Evolutionary conservation across 2,329 filamentous ascomycete genomes (phyloP).

Genomic region (Seiridium unicorne): DNA sequence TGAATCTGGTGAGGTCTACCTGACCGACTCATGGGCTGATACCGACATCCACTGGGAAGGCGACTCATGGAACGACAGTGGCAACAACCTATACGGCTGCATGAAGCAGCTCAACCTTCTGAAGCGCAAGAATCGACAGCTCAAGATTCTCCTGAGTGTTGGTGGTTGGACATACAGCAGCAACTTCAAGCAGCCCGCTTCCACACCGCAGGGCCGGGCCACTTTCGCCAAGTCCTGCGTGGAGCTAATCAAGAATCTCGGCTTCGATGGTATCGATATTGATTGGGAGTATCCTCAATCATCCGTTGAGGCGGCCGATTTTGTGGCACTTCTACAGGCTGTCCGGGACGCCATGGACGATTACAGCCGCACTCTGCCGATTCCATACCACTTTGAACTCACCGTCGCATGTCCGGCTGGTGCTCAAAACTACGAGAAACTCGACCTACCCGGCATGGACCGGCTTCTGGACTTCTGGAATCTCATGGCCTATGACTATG

Average conservation of each 20-base stretch:
- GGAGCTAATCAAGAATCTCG: constrained; percentile 73
- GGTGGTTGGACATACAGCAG: constrained; percentile 90
- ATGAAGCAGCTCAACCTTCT: constrained; percentile 84
- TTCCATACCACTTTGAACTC: constrained; percentile 57
- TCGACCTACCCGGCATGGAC: constrained; percentile 66
- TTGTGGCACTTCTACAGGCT: constrained; percentile 56
- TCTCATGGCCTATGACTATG: constrained; percentile 86
- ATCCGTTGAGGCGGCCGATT: constrained; percentile 52
- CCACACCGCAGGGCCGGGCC: constrained; percentile 65
- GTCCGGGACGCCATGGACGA: constrained; percentile 57
- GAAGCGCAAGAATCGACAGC: constrained; percentile 76
- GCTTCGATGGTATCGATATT: constrained; percentile 71
- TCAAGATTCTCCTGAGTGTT: constrained; percentile 84
- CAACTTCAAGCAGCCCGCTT: constrained; percentile 77
- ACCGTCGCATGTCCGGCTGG: constrained; percentile 65
- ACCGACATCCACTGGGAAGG: constrained; percentile 71
- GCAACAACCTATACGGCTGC: constrained; percentile 84
- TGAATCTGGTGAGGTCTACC: constrained; percentile 76
- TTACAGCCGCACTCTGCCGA: constrained; percentile 45
- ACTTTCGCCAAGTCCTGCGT: constrained; percentile 75
- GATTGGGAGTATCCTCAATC: constrained; percentile 68
- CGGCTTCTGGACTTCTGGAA: constrained; percentile 71
- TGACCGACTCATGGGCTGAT: constrained; percentile 65
- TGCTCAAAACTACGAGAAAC: constrained; percentile 58
- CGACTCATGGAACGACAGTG: constrained; percentile 69